phyloP scores from a whole-genome alignment of 78 protist genomes.

The Speleostelium caveatum region DNA sequence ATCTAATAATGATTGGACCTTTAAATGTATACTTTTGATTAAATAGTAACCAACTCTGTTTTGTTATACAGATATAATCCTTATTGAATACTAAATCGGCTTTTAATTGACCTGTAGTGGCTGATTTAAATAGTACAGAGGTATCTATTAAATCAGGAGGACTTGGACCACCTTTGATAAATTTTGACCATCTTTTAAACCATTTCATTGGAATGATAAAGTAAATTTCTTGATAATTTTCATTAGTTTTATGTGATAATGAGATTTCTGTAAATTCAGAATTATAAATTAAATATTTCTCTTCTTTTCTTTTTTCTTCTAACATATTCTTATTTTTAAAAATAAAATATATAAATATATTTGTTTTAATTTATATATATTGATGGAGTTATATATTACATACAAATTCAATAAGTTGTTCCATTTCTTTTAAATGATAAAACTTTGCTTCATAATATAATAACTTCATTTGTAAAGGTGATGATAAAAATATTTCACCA shows the following conservation, averaged over 20 bases:
- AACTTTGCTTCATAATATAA: constrained; percentile 42
- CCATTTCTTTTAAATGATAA: constrained; percentile 40
- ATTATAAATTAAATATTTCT: neutral
- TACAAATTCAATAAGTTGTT: constrained; percentile 24
- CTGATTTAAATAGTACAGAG: neutral
- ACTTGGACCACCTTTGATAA: constrained; percentile 14
- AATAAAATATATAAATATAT: neutral
- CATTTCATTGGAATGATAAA: constrained; percentile 45
- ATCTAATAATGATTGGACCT: constrained; percentile 50
- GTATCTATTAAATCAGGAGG: constrained; percentile 15
- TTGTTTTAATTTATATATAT: neutral
- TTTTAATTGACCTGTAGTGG: neutral
- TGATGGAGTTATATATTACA: neutral
- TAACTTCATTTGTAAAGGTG: constrained; percentile 2
- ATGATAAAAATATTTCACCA: constrained; percentile 23
- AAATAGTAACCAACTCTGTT: constrained; percentile 34
- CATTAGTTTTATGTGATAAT: neutral
- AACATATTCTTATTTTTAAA: constrained; percentile 10
- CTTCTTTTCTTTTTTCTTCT: constrained; percentile 35
- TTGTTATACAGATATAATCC: constrained; percentile 47
- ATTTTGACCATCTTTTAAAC: constrained; percentile 28
- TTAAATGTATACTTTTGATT: constrained; percentile 8
- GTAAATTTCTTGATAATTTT: too few relatives aligned
- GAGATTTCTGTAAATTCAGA: constrained; percentile 13
- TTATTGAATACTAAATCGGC: neutral